Conservation (phyloP, 2,329 filamentous ascomycete species). For the Colletotrichum musicola region DNA sequence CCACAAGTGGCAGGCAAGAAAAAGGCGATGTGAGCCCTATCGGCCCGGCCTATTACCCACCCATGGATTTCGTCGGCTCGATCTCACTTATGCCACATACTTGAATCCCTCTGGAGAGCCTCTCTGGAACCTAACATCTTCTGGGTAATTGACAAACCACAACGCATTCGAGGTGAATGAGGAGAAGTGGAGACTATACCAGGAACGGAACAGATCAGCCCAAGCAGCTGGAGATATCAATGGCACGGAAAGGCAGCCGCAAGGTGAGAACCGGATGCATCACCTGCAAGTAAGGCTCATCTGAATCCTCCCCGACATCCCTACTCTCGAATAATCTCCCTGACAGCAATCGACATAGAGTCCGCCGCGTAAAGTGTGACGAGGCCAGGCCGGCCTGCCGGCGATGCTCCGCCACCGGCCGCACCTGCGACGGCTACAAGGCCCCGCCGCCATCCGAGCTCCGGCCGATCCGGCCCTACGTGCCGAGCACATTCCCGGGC, state of each 20-base stretch:
- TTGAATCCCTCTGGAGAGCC: no score
- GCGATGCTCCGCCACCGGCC: conserved; percentile 66
- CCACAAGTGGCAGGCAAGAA: no score
- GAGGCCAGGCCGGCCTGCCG: conserved; percentile 65
- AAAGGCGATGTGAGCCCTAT: no score
- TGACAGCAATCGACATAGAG: conserved; percentile 47
- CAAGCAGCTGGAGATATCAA: background rate
- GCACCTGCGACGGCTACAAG: conserved; percentile 67
- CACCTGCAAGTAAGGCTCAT: conserved; percentile 64
- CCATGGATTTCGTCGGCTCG: no score
- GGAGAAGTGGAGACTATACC: no score
- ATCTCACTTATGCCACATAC: no score
- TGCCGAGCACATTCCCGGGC: background rate
- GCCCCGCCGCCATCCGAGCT: conserved; percentile 44
- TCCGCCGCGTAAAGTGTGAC: conserved; percentile 69
- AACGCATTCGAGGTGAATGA: no score
- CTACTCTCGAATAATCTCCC: background rate
- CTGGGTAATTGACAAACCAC: no score
- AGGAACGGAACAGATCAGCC: no score
- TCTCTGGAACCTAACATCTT: no score
- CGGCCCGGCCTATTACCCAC: no score
- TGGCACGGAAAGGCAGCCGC: conserved; percentile 53
- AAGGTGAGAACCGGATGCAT: conserved; percentile 64
- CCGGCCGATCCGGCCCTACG: conserved; percentile 1
- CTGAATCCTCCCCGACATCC: background rate